phyloP scores from a whole-genome alignment of 1,284 basidiomycete species.

The Trametes versicolor region DNA sequence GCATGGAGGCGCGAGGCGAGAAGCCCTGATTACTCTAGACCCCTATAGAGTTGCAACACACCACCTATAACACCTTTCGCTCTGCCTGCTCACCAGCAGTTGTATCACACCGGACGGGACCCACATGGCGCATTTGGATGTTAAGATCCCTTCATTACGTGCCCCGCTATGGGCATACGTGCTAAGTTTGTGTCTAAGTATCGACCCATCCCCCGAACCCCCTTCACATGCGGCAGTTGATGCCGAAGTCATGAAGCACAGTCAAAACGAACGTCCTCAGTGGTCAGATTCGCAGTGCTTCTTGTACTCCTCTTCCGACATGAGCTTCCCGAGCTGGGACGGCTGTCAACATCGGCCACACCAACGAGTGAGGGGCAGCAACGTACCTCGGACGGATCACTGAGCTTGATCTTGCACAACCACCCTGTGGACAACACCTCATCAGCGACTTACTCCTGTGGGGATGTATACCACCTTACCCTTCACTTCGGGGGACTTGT shows the following conservation, averaged over 20 bases:
- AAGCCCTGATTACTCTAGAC: constrained; percentile 71
- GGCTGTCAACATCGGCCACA: not conserved
- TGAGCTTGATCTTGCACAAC: constrained; percentile 94
- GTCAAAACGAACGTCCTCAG: constrained; percentile 14
- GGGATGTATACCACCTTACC: constrained; percentile 61
- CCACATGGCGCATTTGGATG: constrained; percentile 10
- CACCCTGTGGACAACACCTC: constrained; percentile 68
- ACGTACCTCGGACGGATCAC: constrained; percentile 76
- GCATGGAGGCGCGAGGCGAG: constrained; percentile 91
- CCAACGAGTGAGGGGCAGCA: not conserved
- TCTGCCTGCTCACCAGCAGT: not conserved
- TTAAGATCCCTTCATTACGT: constrained; percentile 34
- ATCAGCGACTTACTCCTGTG: not conserved
- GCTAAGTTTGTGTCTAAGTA: constrained; percentile 34
- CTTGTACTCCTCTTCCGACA: constrained; percentile 86
- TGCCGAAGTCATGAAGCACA: constrained; percentile 34
- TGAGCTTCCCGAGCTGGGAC: constrained; percentile 73
- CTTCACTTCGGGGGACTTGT: constrained; percentile 88
- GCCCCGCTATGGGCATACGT: constrained; percentile 22
- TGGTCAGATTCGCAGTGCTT: constrained; percentile 64
- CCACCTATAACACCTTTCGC: not conserved
- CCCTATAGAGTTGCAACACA: constrained; percentile 2
- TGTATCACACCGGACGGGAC: constrained; percentile 15
- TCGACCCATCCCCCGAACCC: not conserved
- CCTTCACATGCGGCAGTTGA: constrained; percentile 44